Base-by-base conservation (phyloP, 257 asterid genomes). In the Jacaranda copaia region DNA sequence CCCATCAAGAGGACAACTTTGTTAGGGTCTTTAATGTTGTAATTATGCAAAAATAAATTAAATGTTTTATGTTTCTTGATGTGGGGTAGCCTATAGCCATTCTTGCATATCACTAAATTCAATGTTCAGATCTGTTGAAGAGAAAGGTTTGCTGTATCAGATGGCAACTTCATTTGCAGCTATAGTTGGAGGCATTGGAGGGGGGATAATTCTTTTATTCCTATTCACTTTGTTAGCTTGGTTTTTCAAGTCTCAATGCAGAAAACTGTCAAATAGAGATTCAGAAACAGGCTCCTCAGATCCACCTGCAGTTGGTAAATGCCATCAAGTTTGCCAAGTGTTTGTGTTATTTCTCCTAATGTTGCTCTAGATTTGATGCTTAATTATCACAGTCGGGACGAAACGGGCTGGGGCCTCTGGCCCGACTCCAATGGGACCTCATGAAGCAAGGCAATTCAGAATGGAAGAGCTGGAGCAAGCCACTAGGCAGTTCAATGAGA, bases 401-500 rank as follows among this genome's bases (percentile, higher is more conserved):
- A 87, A 60, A 80, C 75, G 87, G 66, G 84, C 84, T 32, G 85
- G 81, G 16, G n/a, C 32, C 32, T 25, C 86, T 57, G 81, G 12
- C 16, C 64, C 80, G 60, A 15, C 75, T 13, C 39, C 15, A 13
- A 56, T 42, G 15, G 83, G 80, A 48, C 49, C 81, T 43, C 80
- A 66, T 8, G 89, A 81, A 76, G 86, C 86, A n/a, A 88, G 90
- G 83, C 85, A 68, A 59, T 90, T 90, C 82, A 73, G 80, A 75
- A 61, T 87, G 83, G 91, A 88, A 38, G 97, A 92, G 18, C 77
- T 92, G 87, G 93, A 90, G 83, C 87, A 88, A 78, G 93, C 97
- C 68, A 88, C 89, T 0, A 84, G 79, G 57, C 49, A 86, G 20
- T 92, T 92, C 75, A 78, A 66, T 85, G 90, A 86, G 68, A 81